A percentile compares a stretch with the other conserved stretches of the same genome.
Conservation (phyloP, 2,329 filamentous ascomycete species). For the Hymenoscyphus salicellus region DNA sequence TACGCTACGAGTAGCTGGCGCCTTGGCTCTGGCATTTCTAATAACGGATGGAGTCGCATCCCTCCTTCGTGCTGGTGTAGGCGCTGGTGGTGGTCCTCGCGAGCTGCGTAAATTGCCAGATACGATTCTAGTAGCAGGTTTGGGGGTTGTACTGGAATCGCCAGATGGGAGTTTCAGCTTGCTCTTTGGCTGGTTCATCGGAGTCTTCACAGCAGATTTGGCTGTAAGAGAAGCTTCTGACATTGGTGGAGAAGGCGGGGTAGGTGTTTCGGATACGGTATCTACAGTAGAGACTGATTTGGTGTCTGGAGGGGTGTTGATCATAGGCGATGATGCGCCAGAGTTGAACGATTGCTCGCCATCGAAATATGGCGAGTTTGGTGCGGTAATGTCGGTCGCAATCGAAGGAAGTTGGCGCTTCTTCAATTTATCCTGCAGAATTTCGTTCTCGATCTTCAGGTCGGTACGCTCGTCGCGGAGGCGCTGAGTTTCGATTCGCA, state of each 20-base stretch:
- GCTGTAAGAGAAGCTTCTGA: conserved; percentile 68
- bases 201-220: conserved; percentile 28
- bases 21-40: conserved; percentile 43
- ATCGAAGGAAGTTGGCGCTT: conserved; percentile 63
- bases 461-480: conserved; percentile 88
- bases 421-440: conserved; percentile 88
- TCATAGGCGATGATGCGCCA: conserved; percentile 87
- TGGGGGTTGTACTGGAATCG: conserved; percentile 53
- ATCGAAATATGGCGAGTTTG: conserved; percentile 71
- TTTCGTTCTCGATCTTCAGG: conserved; percentile 90
- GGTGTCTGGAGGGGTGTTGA: conserved; percentile 75
- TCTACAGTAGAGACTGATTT: conserved; percentile 61
- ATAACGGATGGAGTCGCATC: conserved; percentile 38
- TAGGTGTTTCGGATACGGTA: conserved; percentile 64
- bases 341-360: conserved; percentile 64
- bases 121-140: conserved; percentile 39
- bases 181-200: conserved; percentile 36
- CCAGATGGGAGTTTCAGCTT: conserved; percentile 55
- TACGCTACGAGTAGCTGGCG: conserved; percentile 40
- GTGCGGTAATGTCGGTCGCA: conserved; percentile 59
- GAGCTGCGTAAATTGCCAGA: conserved; percentile 28
- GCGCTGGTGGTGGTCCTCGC: conserved; percentile 23
- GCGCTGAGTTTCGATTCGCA: conserved; percentile 88
- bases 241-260: conserved; percentile 89
- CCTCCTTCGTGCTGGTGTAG: conserved; percentile 24